Base-by-base conservation (phyloP, 441 rosid species). In the Caryocar brasiliense region DNA sequence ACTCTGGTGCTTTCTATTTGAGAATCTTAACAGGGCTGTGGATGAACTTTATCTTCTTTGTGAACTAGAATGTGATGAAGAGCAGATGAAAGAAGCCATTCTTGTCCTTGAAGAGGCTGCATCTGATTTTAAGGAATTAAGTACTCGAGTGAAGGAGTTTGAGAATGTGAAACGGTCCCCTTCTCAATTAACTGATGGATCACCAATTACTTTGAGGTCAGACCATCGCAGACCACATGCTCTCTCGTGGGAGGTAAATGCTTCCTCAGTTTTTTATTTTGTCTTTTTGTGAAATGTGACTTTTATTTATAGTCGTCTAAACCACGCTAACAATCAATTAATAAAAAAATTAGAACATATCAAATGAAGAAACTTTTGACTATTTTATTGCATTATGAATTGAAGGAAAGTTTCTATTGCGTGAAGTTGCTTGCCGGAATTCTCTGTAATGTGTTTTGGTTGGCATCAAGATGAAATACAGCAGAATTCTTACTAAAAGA, bases 1-100 rank as follows among this genome's bases (percentile, higher is more conserved):
- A 32, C 80, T 83, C 34, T 83, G 93, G 93, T 78, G 88, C 70
- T 83, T 83, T 64, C 78, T 83, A 22, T 83, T 83, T 75, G 93
- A 83, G 74, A 83, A 83, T 69, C 82, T 83, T 35, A 83, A 83
- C 62, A 75, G 88, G 80, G 80, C 93, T 53, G 83, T 83, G 4
- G 93, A 83, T 69, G 93, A 83, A 66, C 85, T 83, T 42, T 84
- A 84, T 65, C 86, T 84, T 70, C 82, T 84, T 52, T 84, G 86
- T 36, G 93, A 81, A 70, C 65, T 81, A 36, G 93, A 84, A 68
- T 84, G 89, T 48, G 93, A 84, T 51, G 20, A 70, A 24, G 82
- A 77, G 62, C 93, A 84, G 73, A 84, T 77, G 81, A 79, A 84
- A 51, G 93, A 84, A 72, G 89, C 86, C 37, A 66, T 77, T 71